phyloP scores from a whole-genome alignment of 495 filamentous ascomycete genomes.

The Filosporella fistucella region DNA sequence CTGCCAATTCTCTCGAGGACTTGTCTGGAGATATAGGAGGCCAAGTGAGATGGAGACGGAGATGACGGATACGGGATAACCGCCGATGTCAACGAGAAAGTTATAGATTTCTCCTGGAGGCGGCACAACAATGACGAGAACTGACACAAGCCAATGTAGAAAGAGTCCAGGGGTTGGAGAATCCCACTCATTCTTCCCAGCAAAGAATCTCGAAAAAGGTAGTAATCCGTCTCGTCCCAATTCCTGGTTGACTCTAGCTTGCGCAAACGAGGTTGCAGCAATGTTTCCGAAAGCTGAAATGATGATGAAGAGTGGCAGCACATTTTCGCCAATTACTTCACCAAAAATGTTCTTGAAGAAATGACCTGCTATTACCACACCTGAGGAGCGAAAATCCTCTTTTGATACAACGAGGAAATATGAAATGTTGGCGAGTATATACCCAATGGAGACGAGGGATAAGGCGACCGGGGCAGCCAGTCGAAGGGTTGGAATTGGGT shows the following conservation, averaged over 20 bases:
- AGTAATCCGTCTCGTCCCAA: conserved; percentile 63
- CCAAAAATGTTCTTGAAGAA: conserved; percentile 43
- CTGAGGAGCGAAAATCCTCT: conserved; percentile 44
- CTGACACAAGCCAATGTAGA: conserved; percentile 46
- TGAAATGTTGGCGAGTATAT: conserved; percentile 62
- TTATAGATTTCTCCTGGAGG: conserved; percentile 41
- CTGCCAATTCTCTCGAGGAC: conserved; percentile 36
- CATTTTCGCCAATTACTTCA: conserved; percentile 26
- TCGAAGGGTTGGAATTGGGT: conserved; percentile 57
- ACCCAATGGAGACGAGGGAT: conserved; percentile 49
- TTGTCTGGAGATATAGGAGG: conserved; percentile 43
- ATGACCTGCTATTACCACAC: conserved; percentile 40
- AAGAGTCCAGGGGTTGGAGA: conserved; percentile 32
- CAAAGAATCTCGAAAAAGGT: conserved; percentile 50
- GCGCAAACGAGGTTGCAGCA: conserved; percentile 35
- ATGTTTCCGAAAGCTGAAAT: conserved; percentile 60
- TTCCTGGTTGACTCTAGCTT: conserved; percentile 66
- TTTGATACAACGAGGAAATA: conserved; percentile 45
- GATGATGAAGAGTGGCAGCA: conserved; percentile 57
- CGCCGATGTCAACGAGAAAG: conserved; percentile 47
- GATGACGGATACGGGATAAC: conserved; percentile 50
- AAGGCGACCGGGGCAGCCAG: conserved; percentile 58
- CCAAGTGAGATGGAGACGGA: conserved; percentile 43
- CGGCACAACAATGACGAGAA: conserved; percentile 43
- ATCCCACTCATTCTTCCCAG: conserved; percentile 24